Evolutionary conservation across 345 rosid genomes (phyloP).

Genomic region (Sapria himalayana): DNA sequence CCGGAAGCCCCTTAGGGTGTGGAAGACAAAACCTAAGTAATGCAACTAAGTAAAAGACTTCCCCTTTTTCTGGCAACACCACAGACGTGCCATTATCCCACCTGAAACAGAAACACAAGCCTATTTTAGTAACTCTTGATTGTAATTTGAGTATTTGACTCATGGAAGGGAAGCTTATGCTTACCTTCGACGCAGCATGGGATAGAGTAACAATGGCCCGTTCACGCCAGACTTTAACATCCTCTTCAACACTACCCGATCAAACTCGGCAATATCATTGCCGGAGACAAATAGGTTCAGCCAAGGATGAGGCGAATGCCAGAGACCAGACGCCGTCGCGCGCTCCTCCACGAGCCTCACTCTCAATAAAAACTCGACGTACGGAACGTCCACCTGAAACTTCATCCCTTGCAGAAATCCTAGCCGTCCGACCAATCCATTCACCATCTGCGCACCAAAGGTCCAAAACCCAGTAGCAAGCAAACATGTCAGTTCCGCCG

Average conservation of each 20-base stretch:
- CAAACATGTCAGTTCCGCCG: constrained; percentile 5
- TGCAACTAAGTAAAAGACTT: constrained; percentile 69
- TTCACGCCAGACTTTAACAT: constrained; percentile 52
- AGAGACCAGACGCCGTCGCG: constrained; percentile 40
- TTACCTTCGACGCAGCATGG: constrained; percentile 70
- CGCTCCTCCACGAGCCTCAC: constrained; percentile 41
- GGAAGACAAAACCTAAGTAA: constrained; percentile 45
- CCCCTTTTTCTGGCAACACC: constrained; percentile 43
- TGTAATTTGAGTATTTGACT: neutral
- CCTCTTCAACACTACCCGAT: constrained; percentile 42
- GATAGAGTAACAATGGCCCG: constrained; percentile 87
- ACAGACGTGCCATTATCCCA: constrained; percentile 60
- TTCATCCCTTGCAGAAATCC: constrained; percentile 24
- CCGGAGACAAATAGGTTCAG: constrained; percentile 60
- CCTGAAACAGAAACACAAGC: constrained; percentile 13
- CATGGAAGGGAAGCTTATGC: constrained; percentile 2
- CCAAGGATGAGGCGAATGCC: constrained; percentile 98
- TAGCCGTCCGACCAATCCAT: constrained; percentile 30
- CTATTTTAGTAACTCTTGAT: no score
- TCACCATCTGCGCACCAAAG: constrained; percentile 18
- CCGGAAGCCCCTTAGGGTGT: constrained; percentile 13
- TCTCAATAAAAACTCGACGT: constrained; percentile 54
- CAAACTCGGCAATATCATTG: constrained; percentile 31
- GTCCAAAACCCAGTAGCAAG: neutral
- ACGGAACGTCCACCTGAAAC: constrained; percentile 37